Evolutionary conservation across 208 protist genomes (phyloP), one percentile per base, ranked within the genome.

Genomic region (Trichomonas gallinae): DNA sequence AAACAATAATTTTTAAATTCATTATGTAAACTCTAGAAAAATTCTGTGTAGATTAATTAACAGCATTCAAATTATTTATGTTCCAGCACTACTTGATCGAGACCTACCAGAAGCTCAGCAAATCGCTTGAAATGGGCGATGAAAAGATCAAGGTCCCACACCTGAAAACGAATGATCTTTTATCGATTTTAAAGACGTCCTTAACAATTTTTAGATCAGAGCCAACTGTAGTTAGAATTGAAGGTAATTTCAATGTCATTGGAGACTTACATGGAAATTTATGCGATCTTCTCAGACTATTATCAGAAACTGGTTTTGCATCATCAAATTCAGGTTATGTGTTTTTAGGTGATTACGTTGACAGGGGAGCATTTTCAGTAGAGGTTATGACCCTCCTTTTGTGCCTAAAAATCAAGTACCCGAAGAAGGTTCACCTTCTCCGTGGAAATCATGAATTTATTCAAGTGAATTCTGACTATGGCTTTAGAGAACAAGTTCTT

Each of bases 251-350:
- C 8, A 15, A 23, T 44, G 31, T 89, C 17, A 40, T 89, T 3
- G 83, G 83, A n/a, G 83, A 89, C 31, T n/a, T 89, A 34, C 83
- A 89, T 46, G 83, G 83, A 48, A 89, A 89, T 46, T n/a, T 89
- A n/a, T 13, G 36, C 23, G 40, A 46, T 89, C 31, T 89, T 0
- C 21, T 89, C 0, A 44, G 40, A 31, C 15, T 89, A 17, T n/a
- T 89, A 46, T 17, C 17, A 89, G 17, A 0, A 46, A 46, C 13
- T n/a, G 40, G 36, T 48, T 21, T n/a, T 31, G n/a, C n/a, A n/a
- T 17, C 40, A 46, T 17, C 40, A n/a, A 34, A 0, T 10, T 0
- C 10, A 10, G 48, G 3, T 21, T 46, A 46, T 8, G 4, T 89
- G 31, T 89, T 89, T 46, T 38, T 89, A 45, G 83, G 83, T 0